A percentile compares a stretch with the other conserved stretches of the same genome.
These are phyloP conservation scores for Trametes cingulata DNA, from an alignment of 768 basidiomycete species.

Conservation along the genomic window DNA sequence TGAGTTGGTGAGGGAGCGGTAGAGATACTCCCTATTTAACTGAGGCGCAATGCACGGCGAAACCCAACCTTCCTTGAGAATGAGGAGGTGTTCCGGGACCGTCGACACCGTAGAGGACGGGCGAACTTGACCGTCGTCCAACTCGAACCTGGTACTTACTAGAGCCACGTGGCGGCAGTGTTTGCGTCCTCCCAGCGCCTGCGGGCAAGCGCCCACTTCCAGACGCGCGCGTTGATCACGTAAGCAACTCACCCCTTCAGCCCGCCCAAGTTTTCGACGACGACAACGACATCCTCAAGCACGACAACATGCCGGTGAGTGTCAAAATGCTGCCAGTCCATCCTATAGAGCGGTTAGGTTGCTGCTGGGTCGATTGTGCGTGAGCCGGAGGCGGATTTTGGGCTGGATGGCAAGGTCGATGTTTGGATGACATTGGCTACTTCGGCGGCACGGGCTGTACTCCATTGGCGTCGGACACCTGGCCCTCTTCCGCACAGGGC, in stretches of 20 bases:
- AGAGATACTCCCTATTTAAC: not conserved
- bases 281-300: constrained; percentile 26
- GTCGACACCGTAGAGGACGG: not conserved
- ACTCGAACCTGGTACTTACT: constrained; percentile 4
- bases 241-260: constrained; percentile 15
- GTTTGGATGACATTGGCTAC: constrained; percentile 26
- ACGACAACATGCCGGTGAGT: constrained; percentile 32
- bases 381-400: constrained; percentile 7
- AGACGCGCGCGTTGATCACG: constrained; percentile 16
- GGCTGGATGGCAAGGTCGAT: constrained; percentile 22
- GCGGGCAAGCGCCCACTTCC: not conserved
- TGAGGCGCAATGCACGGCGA: not conserved
- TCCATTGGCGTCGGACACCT: not conserved
- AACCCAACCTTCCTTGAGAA: not conserved
- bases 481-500: not conserved
- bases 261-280: constrained; percentile 17
- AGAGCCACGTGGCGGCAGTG: constrained; percentile 14
- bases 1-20: not conserved
- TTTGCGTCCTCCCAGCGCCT: constrained; percentile 4
- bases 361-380: constrained; percentile 2
- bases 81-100: not conserved
- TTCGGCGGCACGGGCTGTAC: constrained; percentile 1
- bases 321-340: constrained; percentile 14
- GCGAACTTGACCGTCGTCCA: constrained; percentile 10
- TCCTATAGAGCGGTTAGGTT: constrained; percentile 2